phyloP scores from a whole-genome alignment of 352 stramenopile genomes.

The Pythium dissotocum region DNA sequence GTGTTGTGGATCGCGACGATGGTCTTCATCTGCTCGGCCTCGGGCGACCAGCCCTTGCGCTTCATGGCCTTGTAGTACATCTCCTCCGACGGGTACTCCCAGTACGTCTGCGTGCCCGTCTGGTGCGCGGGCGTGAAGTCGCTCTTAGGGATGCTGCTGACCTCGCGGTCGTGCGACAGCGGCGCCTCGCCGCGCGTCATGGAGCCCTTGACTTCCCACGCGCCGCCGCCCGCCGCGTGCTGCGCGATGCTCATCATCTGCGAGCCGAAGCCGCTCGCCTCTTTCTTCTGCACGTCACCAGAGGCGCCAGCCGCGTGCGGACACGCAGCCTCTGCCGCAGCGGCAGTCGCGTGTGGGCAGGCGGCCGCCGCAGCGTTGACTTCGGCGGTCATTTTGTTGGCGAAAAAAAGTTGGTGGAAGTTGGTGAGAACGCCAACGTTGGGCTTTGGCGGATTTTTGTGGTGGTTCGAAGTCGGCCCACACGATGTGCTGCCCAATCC shows the following conservation, averaged over 20 bases:
- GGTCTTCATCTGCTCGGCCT: slow-evolving; percentile 92
- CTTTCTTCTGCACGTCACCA: slow-evolving; percentile 5
- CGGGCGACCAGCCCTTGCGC: slow-evolving; percentile 93
- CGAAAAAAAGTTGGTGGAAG: neutral
- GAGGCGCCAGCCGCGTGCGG: neutral
- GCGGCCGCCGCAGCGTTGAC: slow-evolving; percentile 63
- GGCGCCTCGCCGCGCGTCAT: slow-evolving; percentile 12
- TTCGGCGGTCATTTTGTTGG: slow-evolving; percentile 57
- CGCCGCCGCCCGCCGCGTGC: slow-evolving; percentile 35
- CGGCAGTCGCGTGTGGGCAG: slow-evolving; percentile 39
- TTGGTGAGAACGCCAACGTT: neutral
- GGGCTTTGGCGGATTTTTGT: slow-evolving; percentile 8
- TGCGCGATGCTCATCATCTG: slow-evolving; percentile 61
- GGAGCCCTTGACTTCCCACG: slow-evolving; percentile 29
- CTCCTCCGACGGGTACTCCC: slow-evolving; percentile 97
- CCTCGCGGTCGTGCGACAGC: slow-evolving; percentile 83
- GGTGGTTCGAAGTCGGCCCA: neutral
- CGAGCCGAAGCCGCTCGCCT: slow-evolving; percentile 46
- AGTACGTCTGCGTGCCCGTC: slow-evolving; percentile 57
- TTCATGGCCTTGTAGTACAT: slow-evolving; percentile 99
- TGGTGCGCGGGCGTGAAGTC: slow-evolving; percentile 77
- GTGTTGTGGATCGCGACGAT: slow-evolving; percentile 98
- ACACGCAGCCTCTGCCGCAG: slow-evolving; percentile 12
- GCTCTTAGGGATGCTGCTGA: slow-evolving; percentile 95
- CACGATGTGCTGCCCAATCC: neutral